These are phyloP conservation scores for Penicillium waksmanii DNA, from an alignment of 495 filamentous ascomycete genomes.

Conservation along the genomic window DNA sequence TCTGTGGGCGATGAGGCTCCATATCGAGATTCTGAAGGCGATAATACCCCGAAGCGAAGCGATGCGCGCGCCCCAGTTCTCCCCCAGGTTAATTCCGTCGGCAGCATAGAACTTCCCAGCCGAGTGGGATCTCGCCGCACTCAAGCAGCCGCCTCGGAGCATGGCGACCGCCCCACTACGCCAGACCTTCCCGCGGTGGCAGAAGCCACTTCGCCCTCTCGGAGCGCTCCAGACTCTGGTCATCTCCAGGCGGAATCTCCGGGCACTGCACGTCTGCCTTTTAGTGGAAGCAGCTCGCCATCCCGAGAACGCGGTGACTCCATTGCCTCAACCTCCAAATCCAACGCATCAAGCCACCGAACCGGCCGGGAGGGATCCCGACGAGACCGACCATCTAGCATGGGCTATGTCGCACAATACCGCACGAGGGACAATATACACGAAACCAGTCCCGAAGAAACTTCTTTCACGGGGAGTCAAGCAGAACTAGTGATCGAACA, in stretches of 20 bases:
- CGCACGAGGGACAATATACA: constrained; percentile 60
- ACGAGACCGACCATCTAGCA: constrained; percentile 64
- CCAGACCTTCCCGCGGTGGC: constrained; percentile 27
- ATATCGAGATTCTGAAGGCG: constrained; percentile 53
- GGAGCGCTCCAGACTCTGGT: constrained; percentile 15
- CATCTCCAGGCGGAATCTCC: constrained; percentile 38
- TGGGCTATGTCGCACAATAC: constrained; percentile 77
- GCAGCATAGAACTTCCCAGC: constrained; percentile 66
- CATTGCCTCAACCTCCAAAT: constrained; percentile 48
- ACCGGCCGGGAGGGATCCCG: constrained; percentile 35
- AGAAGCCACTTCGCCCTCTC: constrained; percentile 23
- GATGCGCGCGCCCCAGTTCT: constrained; percentile 53
- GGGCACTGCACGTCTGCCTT: constrained; percentile 58
- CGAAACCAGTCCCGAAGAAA: constrained; percentile 59
- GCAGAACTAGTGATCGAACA: constrained; percentile 52
- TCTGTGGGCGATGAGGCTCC: constrained; percentile 39
- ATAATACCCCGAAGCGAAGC: constrained; percentile 23
- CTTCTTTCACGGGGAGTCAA: constrained; percentile 50
- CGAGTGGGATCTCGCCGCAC: constrained; percentile 62
- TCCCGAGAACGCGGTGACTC: constrained; percentile 53
- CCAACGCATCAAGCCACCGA: constrained; percentile 49
- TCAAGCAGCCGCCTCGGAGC: constrained; percentile 35
- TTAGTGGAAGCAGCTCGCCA: constrained; percentile 56
- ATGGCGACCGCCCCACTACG: constrained; percentile 15
- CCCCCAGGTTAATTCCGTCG: constrained; percentile 63